These are phyloP conservation scores for Panaeolus cyanescens DNA, from an alignment of 768 basidiomycete genomes.

Conservation along the genomic window DNA sequence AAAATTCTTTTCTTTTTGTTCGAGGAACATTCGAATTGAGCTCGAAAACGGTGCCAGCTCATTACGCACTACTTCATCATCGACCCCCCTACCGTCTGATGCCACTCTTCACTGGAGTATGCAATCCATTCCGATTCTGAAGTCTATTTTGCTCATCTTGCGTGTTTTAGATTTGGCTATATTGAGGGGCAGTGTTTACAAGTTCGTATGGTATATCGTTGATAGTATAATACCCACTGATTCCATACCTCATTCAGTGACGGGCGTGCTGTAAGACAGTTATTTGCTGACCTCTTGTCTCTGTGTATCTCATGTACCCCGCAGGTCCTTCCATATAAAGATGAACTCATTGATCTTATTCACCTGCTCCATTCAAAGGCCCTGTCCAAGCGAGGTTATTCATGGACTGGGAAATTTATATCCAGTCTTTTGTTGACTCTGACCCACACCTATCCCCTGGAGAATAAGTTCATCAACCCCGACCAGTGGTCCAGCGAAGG, in stretches of 20 bases:
- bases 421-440: conserved; percentile 72
- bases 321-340: conserved; percentile 68
- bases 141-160: not conserved
- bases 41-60: conserved; percentile 86
- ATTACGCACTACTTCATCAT: conserved; percentile 67
- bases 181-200: conserved; percentile 77
- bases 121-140: conserved; percentile 23
- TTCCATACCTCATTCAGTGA: conserved; percentile 37
- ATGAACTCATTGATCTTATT: conserved; percentile 61
- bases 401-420: conserved; percentile 78
- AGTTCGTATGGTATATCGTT: conserved; percentile 45
- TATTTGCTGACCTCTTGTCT: not conserved
- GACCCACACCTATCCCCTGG: conserved; percentile 78
- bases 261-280: conserved; percentile 55
- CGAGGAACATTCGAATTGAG: conserved; percentile 68
- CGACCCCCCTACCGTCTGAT: conserved; percentile 72
- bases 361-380: conserved; percentile 68
- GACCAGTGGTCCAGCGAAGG: conserved; percentile 76
- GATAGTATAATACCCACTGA: not conserved
- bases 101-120: conserved; percentile 88
- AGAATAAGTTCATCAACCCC: conserved; percentile 80
- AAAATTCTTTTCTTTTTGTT: conserved; percentile 77
- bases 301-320: conserved; percentile 9
- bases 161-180: conserved; percentile 63
- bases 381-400: conserved; percentile 79